Conservation (phyloP, 202 grass and related monocot species). For the Zoysia matrella region DNA sequence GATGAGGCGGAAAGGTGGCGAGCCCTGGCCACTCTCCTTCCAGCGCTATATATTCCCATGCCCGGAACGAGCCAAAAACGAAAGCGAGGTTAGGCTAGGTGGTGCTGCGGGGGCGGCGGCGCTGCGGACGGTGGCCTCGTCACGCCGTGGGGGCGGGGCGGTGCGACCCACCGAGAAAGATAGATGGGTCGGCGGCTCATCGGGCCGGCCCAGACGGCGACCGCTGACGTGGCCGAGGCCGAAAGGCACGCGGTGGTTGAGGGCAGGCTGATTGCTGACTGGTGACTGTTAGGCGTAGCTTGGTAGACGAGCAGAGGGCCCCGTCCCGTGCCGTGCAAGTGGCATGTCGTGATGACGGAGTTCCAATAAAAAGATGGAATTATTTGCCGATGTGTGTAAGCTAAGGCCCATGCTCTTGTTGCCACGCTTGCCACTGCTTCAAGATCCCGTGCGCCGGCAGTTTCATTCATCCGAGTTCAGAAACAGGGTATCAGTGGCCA, state of each 20-base stretch:
- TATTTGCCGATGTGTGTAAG: too few species aligned
- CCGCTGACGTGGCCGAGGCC: slow-evolving; percentile 36
- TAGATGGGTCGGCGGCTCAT: neutral
- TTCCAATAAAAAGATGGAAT: too few species aligned
- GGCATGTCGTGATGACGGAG: neutral
- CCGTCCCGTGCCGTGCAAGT: neutral
- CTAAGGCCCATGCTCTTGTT: too few species aligned
- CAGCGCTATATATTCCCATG: slow-evolving; percentile 32
- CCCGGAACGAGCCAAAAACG: slow-evolving; percentile 48
- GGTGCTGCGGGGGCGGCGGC: slow-evolving; percentile 30
- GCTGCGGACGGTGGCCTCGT: slow-evolving; percentile 30
- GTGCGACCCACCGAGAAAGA: slow-evolving; percentile 24
- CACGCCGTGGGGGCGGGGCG: slow-evolving; percentile 16
- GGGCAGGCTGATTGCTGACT: neutral
- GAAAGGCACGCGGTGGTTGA: slow-evolving; percentile 48
- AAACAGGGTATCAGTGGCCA: neutral
- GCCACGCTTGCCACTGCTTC: too few species aligned
- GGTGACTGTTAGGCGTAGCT: neutral
- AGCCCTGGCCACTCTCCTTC: slow-evolving; percentile 25
- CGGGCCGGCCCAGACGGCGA: slow-evolving; percentile 36
- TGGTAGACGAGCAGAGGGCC: neutral
- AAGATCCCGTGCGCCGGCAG: neutral
- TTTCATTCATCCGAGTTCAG: neutral
- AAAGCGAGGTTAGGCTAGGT: slow-evolving; percentile 9
- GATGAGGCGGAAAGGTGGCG: slow-evolving; percentile 50